phyloP scores from a whole-genome alignment of 352 stramenopile genomes.

The Blastocystis sp. region DNA sequence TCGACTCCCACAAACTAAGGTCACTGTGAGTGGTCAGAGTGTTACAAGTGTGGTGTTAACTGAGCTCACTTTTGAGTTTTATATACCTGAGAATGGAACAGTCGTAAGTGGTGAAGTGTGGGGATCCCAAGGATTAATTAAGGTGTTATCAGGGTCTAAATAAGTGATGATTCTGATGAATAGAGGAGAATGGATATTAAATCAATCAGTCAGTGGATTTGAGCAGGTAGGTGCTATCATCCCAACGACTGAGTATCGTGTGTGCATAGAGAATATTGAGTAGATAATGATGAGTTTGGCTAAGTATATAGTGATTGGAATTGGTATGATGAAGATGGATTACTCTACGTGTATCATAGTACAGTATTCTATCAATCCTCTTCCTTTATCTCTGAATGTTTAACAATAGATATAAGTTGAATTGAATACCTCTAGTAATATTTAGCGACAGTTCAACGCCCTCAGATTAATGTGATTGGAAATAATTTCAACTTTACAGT shows the following conservation, averaged over 20 bases:
- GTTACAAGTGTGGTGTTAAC: neutral
- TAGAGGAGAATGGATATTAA: neutral
- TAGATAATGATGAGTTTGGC: neutral
- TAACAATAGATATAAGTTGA: neutral
- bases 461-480: neutral
- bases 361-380: neutral
- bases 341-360: constrained; percentile 15
- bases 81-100: neutral
- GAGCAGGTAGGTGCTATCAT: neutral
- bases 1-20: neutral
- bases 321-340: neutral
- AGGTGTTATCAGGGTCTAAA: neutral
- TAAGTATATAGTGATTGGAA: neutral
- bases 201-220: neutral
- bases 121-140: neutral
- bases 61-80: constrained; percentile 6
- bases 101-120: neutral
- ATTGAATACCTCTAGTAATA: neutral
- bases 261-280: neutral
- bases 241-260: neutral
- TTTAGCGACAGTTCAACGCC: neutral
- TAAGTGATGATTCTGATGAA: neutral
- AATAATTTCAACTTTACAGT: neutral
- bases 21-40: constrained; percentile 10
- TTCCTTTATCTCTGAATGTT: neutral